These are phyloP conservation scores for Mycena amicta DNA, from an alignment of 768 basidiomycete genomes.

Conservation along the genomic window DNA sequence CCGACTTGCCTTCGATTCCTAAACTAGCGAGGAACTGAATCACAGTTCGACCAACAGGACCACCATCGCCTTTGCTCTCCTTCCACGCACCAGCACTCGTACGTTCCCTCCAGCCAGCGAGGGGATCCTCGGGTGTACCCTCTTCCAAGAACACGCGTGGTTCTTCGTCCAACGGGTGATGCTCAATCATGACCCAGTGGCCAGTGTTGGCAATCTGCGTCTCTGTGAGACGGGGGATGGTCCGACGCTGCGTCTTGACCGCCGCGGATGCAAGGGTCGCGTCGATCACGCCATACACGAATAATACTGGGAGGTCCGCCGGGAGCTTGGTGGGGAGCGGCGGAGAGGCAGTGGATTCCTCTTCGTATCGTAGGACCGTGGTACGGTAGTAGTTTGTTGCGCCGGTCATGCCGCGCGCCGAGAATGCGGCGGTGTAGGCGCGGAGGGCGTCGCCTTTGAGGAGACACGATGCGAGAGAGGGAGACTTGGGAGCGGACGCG, in stretches of 20 bases:
- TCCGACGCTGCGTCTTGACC: conserved; percentile 48
- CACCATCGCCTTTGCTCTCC: conserved; percentile 10
- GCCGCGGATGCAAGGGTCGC: conserved; percentile 43
- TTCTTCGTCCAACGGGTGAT: conserved; percentile 33
- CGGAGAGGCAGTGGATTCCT: conserved; percentile 41
- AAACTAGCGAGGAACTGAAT: conserved; percentile 2
- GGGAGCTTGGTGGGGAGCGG: conserved; percentile 29
- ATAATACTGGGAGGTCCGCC: conserved; percentile 58
- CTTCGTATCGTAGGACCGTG: conserved; percentile 58
- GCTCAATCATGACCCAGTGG: conserved; percentile 74
- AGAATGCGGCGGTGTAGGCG: conserved; percentile 8
- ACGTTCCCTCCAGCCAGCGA: conserved; percentile 5
- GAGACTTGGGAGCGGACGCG: conserved; percentile 13
- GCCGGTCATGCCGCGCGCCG: conserved; percentile 64
- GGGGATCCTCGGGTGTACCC: conserved; percentile 4
- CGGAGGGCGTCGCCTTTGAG: conserved; percentile 9
- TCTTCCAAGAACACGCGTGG: conserved; percentile 25
- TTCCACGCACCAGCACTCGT: conserved; percentile 12
- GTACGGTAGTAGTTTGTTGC: conserved; percentile 83
- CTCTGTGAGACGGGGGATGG: conserved; percentile 52
- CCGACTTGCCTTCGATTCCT: neutral
- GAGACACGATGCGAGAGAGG: too few species aligned
- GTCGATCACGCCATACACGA: conserved; percentile 63
- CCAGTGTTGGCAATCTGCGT: conserved; percentile 57
- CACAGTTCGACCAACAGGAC: conserved; percentile 15